A percentile compares a stretch with the other conserved stretches of the same genome.
Conservation (phyloP, 1,284 basidiomycete species). For the Abortiporus biennis region DNA sequence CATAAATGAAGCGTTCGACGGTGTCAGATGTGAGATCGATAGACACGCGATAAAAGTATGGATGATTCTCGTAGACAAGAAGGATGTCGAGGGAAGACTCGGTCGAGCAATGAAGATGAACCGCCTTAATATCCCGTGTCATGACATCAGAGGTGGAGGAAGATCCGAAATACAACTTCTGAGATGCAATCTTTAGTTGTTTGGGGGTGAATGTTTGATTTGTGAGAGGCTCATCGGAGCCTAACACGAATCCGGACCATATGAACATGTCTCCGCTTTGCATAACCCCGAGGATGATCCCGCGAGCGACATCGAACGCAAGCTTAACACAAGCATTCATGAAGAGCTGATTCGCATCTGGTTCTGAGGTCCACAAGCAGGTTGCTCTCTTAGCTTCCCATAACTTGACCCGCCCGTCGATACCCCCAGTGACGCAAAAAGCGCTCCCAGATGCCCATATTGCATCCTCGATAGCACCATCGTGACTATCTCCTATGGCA, state of each 20-base stretch:
- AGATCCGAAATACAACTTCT: constrained; percentile 10
- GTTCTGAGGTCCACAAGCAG: constrained; percentile 59
- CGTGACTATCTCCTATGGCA: constrained; percentile 49
- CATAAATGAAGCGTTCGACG: constrained; percentile 39
- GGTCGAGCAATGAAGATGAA: constrained; percentile 20
- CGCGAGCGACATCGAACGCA: constrained; percentile 33
- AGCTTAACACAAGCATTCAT: constrained; percentile 47
- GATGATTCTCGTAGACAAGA: constrained; percentile 38
- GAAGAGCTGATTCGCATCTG: constrained; percentile 26
- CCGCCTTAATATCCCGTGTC: constrained; percentile 12
- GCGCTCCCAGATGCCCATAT: constrained; percentile 36
- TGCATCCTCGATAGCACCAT: constrained; percentile 46
- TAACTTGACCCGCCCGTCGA: constrained; percentile 64
- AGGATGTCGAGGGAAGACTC: constrained; percentile 27
- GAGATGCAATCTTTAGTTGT: constrained; percentile 23
- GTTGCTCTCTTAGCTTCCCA: constrained; percentile 54
- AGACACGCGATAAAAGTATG: constrained; percentile 40
- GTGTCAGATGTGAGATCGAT: constrained; percentile 27
- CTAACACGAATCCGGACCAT: constrained; percentile 37
- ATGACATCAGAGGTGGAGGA: neutral
- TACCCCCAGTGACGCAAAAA: constrained; percentile 41
- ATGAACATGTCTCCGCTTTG: constrained; percentile 50
- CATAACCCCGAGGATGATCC: constrained; percentile 43
- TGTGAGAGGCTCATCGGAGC: constrained; percentile 8
- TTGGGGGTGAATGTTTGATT: constrained; percentile 9